Base-by-base conservation (phyloP, 2,329 filamentous ascomycete genomes). In the Hypomyces perniciosus region DNA sequence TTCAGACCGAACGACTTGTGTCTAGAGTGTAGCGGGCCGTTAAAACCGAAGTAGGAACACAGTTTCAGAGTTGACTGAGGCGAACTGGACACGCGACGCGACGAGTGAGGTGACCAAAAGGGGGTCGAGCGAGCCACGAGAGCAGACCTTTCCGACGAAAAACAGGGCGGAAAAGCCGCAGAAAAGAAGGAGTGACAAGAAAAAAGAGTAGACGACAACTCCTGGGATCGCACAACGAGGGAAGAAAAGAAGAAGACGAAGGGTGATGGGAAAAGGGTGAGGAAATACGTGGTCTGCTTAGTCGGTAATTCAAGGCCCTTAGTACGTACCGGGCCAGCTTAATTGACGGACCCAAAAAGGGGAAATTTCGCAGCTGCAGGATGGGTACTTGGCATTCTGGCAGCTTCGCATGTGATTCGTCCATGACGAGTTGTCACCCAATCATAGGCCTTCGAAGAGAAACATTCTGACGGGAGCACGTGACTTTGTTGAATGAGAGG, bases 111-210 rank as follows among this genome's bases (percentile, higher is more conserved):
- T 45, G 45, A 44, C 40, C 20, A 12, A 38, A 38, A n/a, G 35
- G 35, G 10, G 20, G 20, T 20, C 20, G 20, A 20, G 20, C 20
- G 20, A 20, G 20, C 20, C 9, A 38, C 10, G 6, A 2, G 35
- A n/a, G 10, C 8, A 38, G 20, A 20, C 20, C 35, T 38, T n/a
- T n/a, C 35, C n/a, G 9, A 5, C n/a, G 20, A 52, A 39, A 48
- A 45, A 33, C 49, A 26, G 28, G 31, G 50, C 43, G 42, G 34
- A 47, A 38, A 44, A 45, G 39, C 27, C 27, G 26, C 20, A 39
- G n/a, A 39, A 50, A 49, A 51, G 58, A 69, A 69, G 61, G 66
- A 69, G 59, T 62, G 67, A 69, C 67, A 61, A 62, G 65, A 67
- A 68, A 57, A 53, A 57, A 61, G 62, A 61, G 65, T 38, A 57